These are phyloP conservation scores for Larix kaempferi DNA, from an alignment of 75 land plant genomes.

Conservation along the genomic window DNA sequence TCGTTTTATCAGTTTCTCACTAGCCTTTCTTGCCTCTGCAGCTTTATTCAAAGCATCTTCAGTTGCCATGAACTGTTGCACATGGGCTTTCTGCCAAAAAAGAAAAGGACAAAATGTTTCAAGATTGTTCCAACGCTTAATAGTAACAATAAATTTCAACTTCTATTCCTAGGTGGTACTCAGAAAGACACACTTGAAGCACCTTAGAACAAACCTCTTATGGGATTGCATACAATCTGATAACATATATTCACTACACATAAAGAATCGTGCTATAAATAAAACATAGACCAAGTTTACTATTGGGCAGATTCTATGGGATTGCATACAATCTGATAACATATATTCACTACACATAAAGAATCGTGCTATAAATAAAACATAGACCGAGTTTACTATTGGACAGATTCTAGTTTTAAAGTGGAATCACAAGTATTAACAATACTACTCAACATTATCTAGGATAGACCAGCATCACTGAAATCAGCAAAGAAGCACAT, in stretches of 20 bases:
- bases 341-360: no score
- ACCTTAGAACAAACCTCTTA: background rate
- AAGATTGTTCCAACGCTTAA: background rate
- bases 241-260: no score
- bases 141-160: background rate
- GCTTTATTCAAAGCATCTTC: constrained; percentile 96
- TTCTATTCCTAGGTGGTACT: background rate
- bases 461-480: background rate
- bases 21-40: constrained; percentile 72
- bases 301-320: background rate
- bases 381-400: no score
- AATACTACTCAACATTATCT: background rate
- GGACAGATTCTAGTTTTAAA: no score
- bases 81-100: constrained; percentile 89
- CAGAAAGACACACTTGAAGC: background rate
- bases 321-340: no score
- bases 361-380: no score
- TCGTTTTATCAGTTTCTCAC: constrained; percentile 68
- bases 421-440: background rate
- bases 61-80: constrained; percentile 98
- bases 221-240: no score
- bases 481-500: background rate
- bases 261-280: no score
- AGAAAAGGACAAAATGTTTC: background rate
- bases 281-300: no score